Base-by-base conservation (phyloP, 225 moss, liverwort and hornwort genomes). In the Polytrichum commune region DNA sequence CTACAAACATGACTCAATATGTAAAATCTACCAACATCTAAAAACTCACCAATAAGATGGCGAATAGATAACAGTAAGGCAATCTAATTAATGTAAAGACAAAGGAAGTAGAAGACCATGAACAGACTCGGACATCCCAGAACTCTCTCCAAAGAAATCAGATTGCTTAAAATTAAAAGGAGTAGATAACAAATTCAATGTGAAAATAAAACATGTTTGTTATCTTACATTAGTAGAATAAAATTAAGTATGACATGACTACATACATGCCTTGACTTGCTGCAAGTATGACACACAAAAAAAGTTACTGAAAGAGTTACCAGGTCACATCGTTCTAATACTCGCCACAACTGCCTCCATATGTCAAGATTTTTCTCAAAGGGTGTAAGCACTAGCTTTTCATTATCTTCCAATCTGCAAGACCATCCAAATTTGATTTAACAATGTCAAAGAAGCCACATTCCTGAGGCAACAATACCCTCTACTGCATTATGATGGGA, bases 291-390 rank as follows among this genome's bases (percentile, higher is more conserved):
- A 46, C 13, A 46, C 13, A 13, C 13, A 8, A 27, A 35, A 63
- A 63, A 18, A 19, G 63, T 5, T 13, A 72, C 57, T 60, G 24
- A 23, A 67, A 6, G 63, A 13, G 69, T 66, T 90, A 96, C 98
- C 91, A 98, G 86, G 77, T 98, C 95, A 75, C 95, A 93, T 46
- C 98, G 91, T 84, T 98, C 98, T 74, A 98, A 58, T 16, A 98
- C 98, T 80, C 98, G 86, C 98, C 98, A 98, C 64, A 98, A 78
- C 67, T 98, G 98, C 79, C 98, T 95, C 98, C 98, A 98, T 56
- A 98, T 90, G 67, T 93, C 98, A 24, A 98, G 85, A 79, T 98
- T 98, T 79, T 98, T 98, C 72, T 98, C 98, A 64, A 98, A 98
- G 4, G 98, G 98, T 22, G 95, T 98, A 0, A 98, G 76, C 64